Base-by-base conservation (phyloP, 371 early-diverging fungal species). In the Rhizopus arrhizus region DNA sequence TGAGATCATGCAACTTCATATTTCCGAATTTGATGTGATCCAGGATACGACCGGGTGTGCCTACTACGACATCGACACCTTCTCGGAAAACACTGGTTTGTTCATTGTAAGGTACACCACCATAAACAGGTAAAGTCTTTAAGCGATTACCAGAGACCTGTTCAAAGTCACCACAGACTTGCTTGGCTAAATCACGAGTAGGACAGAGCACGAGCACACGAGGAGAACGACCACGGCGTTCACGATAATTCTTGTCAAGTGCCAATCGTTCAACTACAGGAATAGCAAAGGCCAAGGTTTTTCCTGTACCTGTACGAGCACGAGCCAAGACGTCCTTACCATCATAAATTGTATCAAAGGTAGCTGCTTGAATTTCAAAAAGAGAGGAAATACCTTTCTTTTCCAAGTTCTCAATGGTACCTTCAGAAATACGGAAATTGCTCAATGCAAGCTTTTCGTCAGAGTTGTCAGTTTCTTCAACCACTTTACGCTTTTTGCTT, bases 291-390 rank as follows among this genome's bases (percentile, higher is more conserved):
- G 95, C 95, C 48, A 95, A 79, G 0, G 96, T 95, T 73, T 95
- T 96, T 61, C 97, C 97, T 1, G 95, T 95, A 67, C 99, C 99
- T 4, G 99, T 99, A 62, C 95, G 88, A 4, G 99, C 99, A 58
- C 97, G 89, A 35, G 92, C 96, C 34, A 99, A 82, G 12, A 99
- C 77, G 73, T 98, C 96, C 51, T 90, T 84, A 42, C 96, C 97
- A 51, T 92, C 90, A 57, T 82, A 83, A 53, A 96, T 89, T 32
- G 89, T 90, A 52, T 85, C 78, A 68, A 93, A 87, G 4, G 93
- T 91, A 54, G 90, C 90, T 28, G 94, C 92, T 72, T 97, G 97
- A 56, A 97, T 97, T 11, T 95, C 95, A 73, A 96, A 97, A 50
- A 97, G 80, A 1, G 89, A 81, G 16, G 75, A 78, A 59, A 96